phyloP scores from a whole-genome alignment of 116 monocot species.

The Papilionanthe hybrid region DNA sequence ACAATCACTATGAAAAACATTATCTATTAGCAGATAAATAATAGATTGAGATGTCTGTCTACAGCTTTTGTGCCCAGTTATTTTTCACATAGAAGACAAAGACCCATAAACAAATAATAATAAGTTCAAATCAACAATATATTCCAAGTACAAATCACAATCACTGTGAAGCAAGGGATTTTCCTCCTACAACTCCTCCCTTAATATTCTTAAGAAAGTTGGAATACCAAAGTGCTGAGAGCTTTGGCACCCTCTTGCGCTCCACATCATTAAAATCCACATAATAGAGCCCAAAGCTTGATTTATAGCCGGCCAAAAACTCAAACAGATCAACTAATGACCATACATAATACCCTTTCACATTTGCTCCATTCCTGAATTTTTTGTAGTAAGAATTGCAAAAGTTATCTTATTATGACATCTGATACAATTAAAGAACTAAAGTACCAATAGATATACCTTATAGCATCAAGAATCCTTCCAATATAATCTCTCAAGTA shows the following conservation, averaged over 20 bases:
- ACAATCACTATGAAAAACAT: no score
- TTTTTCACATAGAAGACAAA: no score
- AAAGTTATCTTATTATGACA: not conserved
- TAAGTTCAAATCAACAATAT: no score
- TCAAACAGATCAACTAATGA: constrained; percentile 8
- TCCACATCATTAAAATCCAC: constrained; percentile 14
- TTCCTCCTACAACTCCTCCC: not conserved
- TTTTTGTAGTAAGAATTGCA: not conserved
- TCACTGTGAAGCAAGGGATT: not conserved
- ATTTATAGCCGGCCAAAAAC: not conserved
- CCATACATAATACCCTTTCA: constrained; percentile 7
- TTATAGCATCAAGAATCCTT: constrained; percentile 11
- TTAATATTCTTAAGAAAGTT: constrained; percentile 24
- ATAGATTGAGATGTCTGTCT: no score
- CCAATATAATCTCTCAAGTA: constrained; percentile 14
- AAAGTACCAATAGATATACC: not conserved
- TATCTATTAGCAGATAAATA: no score
- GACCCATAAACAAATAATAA: no score
- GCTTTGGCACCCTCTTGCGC: constrained; percentile 23
- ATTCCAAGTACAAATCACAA: not conserved
- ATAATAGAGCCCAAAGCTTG: constrained; percentile 1
- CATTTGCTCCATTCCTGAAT: constrained; percentile 5
- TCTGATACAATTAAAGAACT: not conserved
- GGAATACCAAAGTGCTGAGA: constrained; percentile 35
- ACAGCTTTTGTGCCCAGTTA: no score